Percentiles rank a stretch among this genome's conserved stretches.
Conservation (phyloP, 768 basidiomycete species). For the Termitomyces bulborhizus region DNA sequence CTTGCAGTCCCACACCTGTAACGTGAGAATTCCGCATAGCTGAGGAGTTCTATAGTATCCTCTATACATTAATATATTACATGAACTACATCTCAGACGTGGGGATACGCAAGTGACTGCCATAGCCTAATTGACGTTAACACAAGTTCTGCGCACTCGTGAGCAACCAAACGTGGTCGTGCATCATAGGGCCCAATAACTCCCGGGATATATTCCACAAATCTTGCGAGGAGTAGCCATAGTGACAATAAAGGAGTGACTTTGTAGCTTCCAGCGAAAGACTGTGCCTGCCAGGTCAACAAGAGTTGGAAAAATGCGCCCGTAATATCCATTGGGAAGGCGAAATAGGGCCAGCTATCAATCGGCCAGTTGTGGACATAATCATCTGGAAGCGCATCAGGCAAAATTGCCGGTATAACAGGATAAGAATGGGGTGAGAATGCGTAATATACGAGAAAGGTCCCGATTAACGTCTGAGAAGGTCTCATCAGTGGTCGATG, state of each 20-base stretch:
- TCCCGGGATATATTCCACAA: slow-evolving; percentile 6
- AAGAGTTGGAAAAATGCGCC: slow-evolving; percentile 17
- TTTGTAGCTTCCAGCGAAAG: slow-evolving; percentile 20
- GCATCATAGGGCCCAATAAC: slow-evolving; percentile 7
- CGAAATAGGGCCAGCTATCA: slow-evolving; percentile 6
- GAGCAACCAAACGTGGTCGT: slow-evolving; percentile 5
- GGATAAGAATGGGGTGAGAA: slow-evolving; percentile 4
- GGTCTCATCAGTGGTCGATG: background rate
- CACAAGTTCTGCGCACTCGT: background rate
- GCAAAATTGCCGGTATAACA: slow-evolving; percentile 7
- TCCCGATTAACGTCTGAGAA: slow-evolving; percentile 8
- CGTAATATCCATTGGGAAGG: slow-evolving; percentile 6
- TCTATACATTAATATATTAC: background rate
- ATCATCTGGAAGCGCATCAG: slow-evolving; percentile 1
- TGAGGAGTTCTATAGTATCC: background rate
- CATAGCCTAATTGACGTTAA: slow-evolving; percentile 1
- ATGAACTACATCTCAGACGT: background rate
- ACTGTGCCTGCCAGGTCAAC: slow-evolving; percentile 16
- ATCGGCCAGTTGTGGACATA: slow-evolving; percentile 3
- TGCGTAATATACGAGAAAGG: slow-evolving; percentile 3
- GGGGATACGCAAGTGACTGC: slow-evolving; percentile 7
- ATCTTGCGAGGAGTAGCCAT: background rate
- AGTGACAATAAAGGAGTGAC: background rate
- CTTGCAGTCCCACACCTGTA: background rate
- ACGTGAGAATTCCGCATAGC: background rate